A percentile compares a stretch with the other conserved stretches of the same genome.
These are phyloP conservation scores for Diaporthe citri DNA, from an alignment of 2,329 filamentous ascomycete genomes.

Conservation along the genomic window DNA sequence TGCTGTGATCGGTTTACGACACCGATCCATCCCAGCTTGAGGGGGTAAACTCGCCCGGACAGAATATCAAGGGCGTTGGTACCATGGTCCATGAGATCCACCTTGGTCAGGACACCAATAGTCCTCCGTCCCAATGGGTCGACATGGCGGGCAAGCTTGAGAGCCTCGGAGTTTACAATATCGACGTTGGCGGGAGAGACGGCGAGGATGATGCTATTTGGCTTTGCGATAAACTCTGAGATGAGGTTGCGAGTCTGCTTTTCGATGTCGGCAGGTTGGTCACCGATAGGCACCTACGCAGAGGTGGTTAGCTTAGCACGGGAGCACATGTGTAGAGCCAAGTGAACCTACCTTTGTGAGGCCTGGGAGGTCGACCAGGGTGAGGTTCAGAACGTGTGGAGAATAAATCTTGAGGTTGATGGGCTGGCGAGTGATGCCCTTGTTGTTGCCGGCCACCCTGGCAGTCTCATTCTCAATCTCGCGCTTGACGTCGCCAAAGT, in stretches of 20 bases:
- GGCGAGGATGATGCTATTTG: slow-evolving; percentile 96
- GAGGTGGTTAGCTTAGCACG: slow-evolving; percentile 12
- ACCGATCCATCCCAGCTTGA: slow-evolving; percentile 98
- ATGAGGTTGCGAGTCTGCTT: slow-evolving; percentile 98
- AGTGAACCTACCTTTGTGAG: slow-evolving; percentile 71
- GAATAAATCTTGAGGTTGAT: slow-evolving; percentile 99
- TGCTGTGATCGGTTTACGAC: slow-evolving; percentile 98
- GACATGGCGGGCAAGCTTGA: slow-evolving; percentile 96
- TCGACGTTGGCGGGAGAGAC: slow-evolving; percentile 98
- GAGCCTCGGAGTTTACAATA: slow-evolving; percentile 96
- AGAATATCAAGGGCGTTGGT: slow-evolving; percentile 99
- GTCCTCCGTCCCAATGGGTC: slow-evolving; percentile 98
- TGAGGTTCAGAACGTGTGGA: slow-evolving; percentile 96
- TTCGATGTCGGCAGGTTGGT: slow-evolving; percentile 97
- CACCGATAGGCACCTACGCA: slow-evolving; percentile 86
- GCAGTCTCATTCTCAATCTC: slow-evolving; percentile 98
- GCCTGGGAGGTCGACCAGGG: slow-evolving; percentile 94
- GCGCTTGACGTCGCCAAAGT: slow-evolving; percentile 98
- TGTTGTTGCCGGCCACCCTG: slow-evolving; percentile 95
- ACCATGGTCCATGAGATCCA: slow-evolving; percentile 98
- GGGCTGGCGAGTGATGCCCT: slow-evolving; percentile 93
- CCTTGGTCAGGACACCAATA: slow-evolving; percentile 98
- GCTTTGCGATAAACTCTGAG: slow-evolving; percentile 97
- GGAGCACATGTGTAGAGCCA: no score
- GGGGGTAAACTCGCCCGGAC: slow-evolving; percentile 92